Conservation (phyloP, 768 basidiomycete species). For the Collybiopsis luxurians region DNA sequence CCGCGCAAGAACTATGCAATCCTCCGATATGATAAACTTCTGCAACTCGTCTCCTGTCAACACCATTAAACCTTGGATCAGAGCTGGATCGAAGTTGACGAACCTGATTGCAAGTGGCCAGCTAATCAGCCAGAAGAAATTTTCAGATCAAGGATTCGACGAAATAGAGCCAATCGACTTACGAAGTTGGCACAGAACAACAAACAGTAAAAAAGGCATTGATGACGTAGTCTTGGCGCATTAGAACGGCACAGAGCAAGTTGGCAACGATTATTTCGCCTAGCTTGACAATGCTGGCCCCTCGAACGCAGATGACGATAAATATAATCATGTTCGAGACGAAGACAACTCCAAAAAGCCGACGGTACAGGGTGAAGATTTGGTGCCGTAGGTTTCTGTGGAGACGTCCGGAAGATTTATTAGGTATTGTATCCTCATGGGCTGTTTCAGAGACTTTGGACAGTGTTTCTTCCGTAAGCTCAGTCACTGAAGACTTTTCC, state of each 20-base stretch:
- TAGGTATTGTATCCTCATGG: too few species aligned
- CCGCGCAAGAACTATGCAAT: conserved; percentile 56
- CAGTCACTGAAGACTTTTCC: too few species aligned
- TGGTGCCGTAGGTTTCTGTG: conserved; percentile 39
- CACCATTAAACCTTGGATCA: neutral
- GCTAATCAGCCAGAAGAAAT: conserved; percentile 24
- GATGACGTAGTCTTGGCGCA: conserved; percentile 50
- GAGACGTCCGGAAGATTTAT: too few species aligned
- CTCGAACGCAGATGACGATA: conserved; percentile 36
- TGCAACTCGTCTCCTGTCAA: conserved; percentile 42
- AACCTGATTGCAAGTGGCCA: conserved; percentile 50
- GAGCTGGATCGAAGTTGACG: neutral
- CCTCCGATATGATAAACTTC: conserved; percentile 61
- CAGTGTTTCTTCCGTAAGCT: too few species aligned
- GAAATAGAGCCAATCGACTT: neutral
- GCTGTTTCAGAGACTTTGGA: too few species aligned
- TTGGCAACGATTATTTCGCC: conserved; percentile 44
- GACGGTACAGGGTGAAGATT: conserved; percentile 42
- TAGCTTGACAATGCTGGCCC: conserved; percentile 32
- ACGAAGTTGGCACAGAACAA: conserved; percentile 41
- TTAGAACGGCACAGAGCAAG: conserved; percentile 38
- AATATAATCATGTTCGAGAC: conserved; percentile 51
- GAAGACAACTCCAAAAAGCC: conserved; percentile 58
- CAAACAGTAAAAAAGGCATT: conserved; percentile 54
- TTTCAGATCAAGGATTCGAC: conserved; percentile 1